phyloP scores from a whole-genome alignment of 202 grass and related monocot species.

The Brachypodium distachyon region DNA sequence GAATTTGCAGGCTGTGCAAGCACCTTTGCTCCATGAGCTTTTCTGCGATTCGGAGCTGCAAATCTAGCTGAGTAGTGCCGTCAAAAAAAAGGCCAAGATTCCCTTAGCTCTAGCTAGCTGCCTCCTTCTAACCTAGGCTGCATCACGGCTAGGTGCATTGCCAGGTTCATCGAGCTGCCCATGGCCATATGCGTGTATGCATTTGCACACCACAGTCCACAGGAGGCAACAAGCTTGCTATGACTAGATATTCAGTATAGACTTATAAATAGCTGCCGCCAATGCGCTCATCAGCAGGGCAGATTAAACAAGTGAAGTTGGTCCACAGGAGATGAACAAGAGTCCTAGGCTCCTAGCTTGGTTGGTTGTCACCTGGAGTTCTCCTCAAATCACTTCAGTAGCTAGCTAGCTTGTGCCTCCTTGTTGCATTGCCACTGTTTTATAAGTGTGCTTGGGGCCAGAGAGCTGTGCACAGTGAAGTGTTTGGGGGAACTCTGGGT shows the following conservation, averaged over 20 bases:
- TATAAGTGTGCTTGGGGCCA: neutral
- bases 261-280: slow-evolving; percentile 43
- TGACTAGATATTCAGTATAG: neutral
- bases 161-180: neutral
- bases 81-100: slow-evolving; percentile 18
- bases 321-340: neutral
- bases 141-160: slow-evolving; percentile 47
- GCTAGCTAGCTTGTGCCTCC: neutral
- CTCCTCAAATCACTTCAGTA: slow-evolving; percentile 38
- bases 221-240: neutral
- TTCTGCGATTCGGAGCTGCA: slow-evolving; percentile 15
- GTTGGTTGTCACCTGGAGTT: slow-evolving; percentile 51
- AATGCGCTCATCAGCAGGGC: slow-evolving; percentile 18
- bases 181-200: neutral
- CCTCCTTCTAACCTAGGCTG: slow-evolving; percentile 24
- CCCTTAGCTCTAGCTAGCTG: neutral
- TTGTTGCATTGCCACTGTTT: neutral
- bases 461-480: slow-evolving; percentile 16
- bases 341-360: slow-evolving; percentile 7
- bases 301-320: slow-evolving; percentile 33
- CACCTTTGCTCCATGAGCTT: slow-evolving; percentile 11
- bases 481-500: slow-evolving; percentile 44
- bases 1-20: neutral
- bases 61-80: slow-evolving; percentile 3
- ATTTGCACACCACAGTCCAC: neutral